Percentiles rank a stretch among this genome's conserved stretches.
Conservation (phyloP, 1,139 yeast genomes). For the Zhuliangozyma parablackwelliae region DNA sequence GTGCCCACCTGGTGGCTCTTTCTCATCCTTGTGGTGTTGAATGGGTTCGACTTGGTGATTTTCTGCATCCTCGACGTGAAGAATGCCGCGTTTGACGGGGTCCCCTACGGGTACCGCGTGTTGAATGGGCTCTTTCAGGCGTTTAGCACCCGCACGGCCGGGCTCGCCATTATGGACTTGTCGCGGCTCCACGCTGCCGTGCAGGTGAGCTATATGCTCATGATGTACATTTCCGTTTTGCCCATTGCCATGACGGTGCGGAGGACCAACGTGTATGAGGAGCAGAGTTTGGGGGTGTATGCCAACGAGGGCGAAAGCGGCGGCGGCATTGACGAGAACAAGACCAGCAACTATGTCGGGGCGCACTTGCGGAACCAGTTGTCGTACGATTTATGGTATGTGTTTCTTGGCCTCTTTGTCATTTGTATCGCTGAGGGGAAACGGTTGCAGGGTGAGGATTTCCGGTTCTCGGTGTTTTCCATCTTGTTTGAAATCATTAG, state of each 20-base stretch:
- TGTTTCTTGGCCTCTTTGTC: conserved; percentile 79
- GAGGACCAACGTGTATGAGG: conserved; percentile 95
- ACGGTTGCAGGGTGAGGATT: conserved; percentile 43
- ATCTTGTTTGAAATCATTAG: conserved; percentile 84
- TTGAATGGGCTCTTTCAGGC: conserved; percentile 88
- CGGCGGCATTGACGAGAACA: conserved; percentile 30
- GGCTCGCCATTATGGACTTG: conserved; percentile 70
- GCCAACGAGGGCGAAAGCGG: conserved; percentile 37
- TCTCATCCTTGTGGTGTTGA: conserved; percentile 64
- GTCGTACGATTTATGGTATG: conserved; percentile 92
- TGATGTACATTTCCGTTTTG: conserved; percentile 97
- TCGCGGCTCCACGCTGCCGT: conserved; percentile 79
- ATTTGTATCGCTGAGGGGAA: conserved; percentile 82
- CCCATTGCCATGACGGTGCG: conserved; percentile 96
- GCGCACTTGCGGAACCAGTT: conserved; percentile 88
- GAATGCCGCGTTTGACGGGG: conserved; percentile 39
- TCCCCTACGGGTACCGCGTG: conserved; percentile 65
- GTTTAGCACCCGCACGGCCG: conserved; percentile 90
- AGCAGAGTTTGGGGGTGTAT: conserved; percentile 87
- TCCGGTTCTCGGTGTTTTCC: conserved; percentile 63
- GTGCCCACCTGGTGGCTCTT: conserved; percentile 95
- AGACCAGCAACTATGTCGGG: conserved; percentile 63
- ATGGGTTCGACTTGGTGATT: conserved; percentile 71
- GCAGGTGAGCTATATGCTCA: conserved; percentile 86
- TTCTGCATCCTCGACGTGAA: conserved; percentile 75